These are phyloP conservation scores for Pleurotus ostreatus DNA, from an alignment of 768 basidiomycete species.

Conservation along the genomic window DNA sequence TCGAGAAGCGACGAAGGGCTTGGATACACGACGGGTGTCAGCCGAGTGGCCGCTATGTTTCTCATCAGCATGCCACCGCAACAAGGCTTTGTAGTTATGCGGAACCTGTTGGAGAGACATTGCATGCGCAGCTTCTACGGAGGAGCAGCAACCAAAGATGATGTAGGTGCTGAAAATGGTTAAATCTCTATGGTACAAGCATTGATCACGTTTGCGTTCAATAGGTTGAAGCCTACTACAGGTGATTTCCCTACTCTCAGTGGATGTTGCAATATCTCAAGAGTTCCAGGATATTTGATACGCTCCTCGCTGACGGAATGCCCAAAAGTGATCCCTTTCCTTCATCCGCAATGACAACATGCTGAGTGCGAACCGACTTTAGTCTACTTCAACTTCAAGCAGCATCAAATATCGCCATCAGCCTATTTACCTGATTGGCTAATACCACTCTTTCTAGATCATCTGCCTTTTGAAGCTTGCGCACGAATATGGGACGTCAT, in stretches of 20 bases:
- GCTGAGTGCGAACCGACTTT: slow-evolving; percentile 6
- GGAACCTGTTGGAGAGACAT: slow-evolving; percentile 82
- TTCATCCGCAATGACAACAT: neutral
- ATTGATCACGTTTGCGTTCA: slow-evolving; percentile 20
- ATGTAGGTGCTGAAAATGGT: slow-evolving; percentile 49
- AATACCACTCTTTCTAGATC: slow-evolving; percentile 73
- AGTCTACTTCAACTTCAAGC: slow-evolving; percentile 96
- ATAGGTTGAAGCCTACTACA: slow-evolving; percentile 88
- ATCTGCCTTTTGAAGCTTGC: slow-evolving; percentile 88
- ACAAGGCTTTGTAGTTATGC: slow-evolving; percentile 77
- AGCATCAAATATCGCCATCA: slow-evolving; percentile 83
- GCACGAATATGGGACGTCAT: slow-evolving; percentile 88
- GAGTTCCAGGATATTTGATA: slow-evolving; percentile 77
- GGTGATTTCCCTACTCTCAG: slow-evolving; percentile 38
- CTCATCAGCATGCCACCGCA: slow-evolving; percentile 75
- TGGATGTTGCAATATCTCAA: slow-evolving; percentile 6
- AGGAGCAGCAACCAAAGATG: slow-evolving; percentile 63
- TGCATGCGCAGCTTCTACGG: slow-evolving; percentile 85
- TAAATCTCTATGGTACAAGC: neutral
- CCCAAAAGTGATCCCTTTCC: slow-evolving; percentile 66
- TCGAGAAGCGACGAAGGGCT: slow-evolving; percentile 80
- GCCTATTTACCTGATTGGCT: slow-evolving; percentile 86
- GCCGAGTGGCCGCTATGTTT: slow-evolving; percentile 83
- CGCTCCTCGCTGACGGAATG: slow-evolving; percentile 87
- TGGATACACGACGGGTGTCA: slow-evolving; percentile 64